Evolutionary conservation across 1,139 yeast genomes (phyloP).

Genomic region (Saccharomyces hybrid): DNA sequence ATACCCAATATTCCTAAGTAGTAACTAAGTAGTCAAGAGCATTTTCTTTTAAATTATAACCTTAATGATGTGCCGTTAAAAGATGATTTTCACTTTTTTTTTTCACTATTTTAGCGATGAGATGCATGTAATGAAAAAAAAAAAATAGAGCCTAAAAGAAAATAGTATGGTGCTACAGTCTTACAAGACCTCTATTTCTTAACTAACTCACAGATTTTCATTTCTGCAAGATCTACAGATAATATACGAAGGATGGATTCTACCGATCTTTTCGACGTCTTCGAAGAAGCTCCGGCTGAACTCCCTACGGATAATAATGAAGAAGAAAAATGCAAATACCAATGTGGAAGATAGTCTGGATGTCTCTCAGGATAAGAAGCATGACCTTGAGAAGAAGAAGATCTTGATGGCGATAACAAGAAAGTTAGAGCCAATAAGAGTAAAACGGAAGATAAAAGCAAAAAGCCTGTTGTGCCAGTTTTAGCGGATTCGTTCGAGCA

Average conservation of each 20-base stretch:
- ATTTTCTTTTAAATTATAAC: too few relatives aligned
- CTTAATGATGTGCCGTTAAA: background rate
- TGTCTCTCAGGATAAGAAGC: slow-evolving; percentile 8
- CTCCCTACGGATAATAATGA: slow-evolving; percentile 31
- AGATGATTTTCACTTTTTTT: background rate
- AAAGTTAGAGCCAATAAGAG: slow-evolving; percentile 23
- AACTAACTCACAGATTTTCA: too few relatives aligned
- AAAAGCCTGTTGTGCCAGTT: slow-evolving; percentile 46
- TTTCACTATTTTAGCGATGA: slow-evolving; percentile 6
- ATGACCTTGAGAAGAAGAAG: slow-evolving; percentile 13
- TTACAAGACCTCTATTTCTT: background rate
- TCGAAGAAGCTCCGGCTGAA: slow-evolving; percentile 46
- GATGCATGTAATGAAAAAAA: slow-evolving; percentile 2
- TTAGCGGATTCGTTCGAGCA: slow-evolving; percentile 87
- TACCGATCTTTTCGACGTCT: slow-evolving; percentile 59
- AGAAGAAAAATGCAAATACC: slow-evolving; percentile 12
- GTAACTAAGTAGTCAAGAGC: background rate
- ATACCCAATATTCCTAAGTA: background rate
- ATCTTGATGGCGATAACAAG: slow-evolving; percentile 15
- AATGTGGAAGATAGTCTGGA: slow-evolving; percentile 4
- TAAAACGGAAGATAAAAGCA: slow-evolving; percentile 33
- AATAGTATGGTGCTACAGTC: background rate
- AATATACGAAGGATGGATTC: slow-evolving; percentile 7
- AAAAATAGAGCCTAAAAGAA: background rate
- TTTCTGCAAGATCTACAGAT: background rate